Base-by-base conservation (phyloP, 805 yeast species). In the Candida krabiensis region DNA sequence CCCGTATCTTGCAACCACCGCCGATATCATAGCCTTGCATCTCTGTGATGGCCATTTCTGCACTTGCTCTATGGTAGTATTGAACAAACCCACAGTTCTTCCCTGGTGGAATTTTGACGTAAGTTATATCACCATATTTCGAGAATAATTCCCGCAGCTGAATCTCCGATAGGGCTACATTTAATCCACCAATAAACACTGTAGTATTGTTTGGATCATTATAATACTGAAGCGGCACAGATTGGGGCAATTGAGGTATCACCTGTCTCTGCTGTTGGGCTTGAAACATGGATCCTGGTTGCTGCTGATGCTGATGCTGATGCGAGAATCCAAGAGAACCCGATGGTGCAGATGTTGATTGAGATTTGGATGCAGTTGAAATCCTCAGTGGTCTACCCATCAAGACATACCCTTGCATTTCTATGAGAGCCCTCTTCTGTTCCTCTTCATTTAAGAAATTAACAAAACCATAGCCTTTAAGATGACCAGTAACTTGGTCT, bases 381-480 rank as follows among this genome's bases (percentile, higher is more conserved):
- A 89, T 86, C 45, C 93, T 70, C 35, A 89, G 83, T 5, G 95
- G 83, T 48, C 90, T 70, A 13, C 85, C 83, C 38, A 83, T 81
- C 30, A 88, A 62, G 27, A 77, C 66, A 14, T 71, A 71, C 4
- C 96, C 95, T 61, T 85, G 90, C 95, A 88, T 86, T 55, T 86
- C 95, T 16, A 70, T 55, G 28, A 87, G 59, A 0, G 96, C 88
- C 35, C 79, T 72, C 49, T 79, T 82, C 60, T 83, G 88, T 27
- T 83, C 88, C 9, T 71, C 70, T 43, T 76, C 80, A 41, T 73
- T 72, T 24, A 70, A 54, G 56, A 89, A 88, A 44, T 86, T 78
- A n/a, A 88, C 86, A 66, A 90, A 90, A 2, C 96, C 97, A 61
- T 84, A 89, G 9, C 96, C 96, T 55, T 86, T 80, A 5, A 91